A percentile compares a stretch with the other conserved stretches of the same genome.
phyloP scores from a whole-genome alignment of 176 grass and related monocot genomes.

The Rhynchospora pubera region DNA sequence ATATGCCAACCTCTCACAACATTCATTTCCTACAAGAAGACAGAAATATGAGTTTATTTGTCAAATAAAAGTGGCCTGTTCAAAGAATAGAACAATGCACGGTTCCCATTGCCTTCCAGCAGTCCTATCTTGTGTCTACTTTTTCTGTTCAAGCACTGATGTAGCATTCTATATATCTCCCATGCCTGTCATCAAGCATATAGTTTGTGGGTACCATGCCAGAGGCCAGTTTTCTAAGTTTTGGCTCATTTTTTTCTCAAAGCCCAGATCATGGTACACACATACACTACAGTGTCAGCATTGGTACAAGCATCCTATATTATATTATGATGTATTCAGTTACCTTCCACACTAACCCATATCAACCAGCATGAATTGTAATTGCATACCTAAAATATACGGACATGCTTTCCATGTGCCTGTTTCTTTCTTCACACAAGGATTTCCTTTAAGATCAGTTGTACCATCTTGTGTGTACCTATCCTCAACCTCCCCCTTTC shows the following conservation, averaged over 20 bases:
- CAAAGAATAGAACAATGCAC: background rate
- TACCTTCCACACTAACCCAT: background rate
- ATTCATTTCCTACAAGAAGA: slow-evolving; percentile 50
- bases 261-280: background rate
- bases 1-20: slow-evolving; percentile 76
- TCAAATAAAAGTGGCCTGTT: background rate
- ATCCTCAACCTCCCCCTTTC: background rate
- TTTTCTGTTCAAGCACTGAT: background rate
- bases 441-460: slow-evolving; percentile 44
- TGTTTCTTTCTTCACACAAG: slow-evolving; percentile 31
- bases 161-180: background rate
- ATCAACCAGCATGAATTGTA: background rate
- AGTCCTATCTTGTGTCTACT: background rate
- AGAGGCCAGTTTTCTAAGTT: background rate
- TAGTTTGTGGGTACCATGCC: background rate
- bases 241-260: background rate
- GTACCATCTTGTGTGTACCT: slow-evolving; percentile 60
- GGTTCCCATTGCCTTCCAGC: background rate
- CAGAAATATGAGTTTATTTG: background rate
- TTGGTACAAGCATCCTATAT: background rate
- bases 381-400: slow-evolving; percentile 53
- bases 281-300: background rate
- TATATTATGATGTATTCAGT: background rate
- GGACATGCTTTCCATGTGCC: slow-evolving; percentile 57
- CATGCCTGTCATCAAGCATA: background rate